Conservation (phyloP, 169 alveolate species). For the Sarcocystis neurona region DNA sequence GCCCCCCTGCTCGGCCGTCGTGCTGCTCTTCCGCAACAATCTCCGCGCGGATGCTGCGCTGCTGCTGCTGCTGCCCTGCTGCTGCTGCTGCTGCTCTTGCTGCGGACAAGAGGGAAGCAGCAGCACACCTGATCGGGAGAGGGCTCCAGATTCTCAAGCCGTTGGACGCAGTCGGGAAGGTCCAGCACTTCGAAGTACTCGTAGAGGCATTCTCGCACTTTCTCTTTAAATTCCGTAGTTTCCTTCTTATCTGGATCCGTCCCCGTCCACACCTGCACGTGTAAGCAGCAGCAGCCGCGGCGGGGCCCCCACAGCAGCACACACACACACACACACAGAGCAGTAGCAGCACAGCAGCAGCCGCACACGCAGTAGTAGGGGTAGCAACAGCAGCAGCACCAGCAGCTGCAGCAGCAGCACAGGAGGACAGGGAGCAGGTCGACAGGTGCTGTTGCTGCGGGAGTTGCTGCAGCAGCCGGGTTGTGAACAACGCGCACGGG, state of each 20-base stretch:
- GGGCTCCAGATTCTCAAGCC: conserved; percentile 42
- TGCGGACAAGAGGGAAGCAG: background rate
- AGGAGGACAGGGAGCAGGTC: too few relatives aligned
- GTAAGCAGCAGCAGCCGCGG: background rate
- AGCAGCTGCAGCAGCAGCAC: too few relatives aligned
- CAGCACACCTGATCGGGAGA: conserved; percentile 60
- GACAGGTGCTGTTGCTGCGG: too few relatives aligned
- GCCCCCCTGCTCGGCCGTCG: background rate
- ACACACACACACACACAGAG: background rate
- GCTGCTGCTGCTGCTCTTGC: too few relatives aligned
- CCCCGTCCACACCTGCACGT: conserved; percentile 60
- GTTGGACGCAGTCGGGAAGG: conserved; percentile 38
- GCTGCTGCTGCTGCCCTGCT: background rate
- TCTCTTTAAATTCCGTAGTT: conserved; percentile 44
- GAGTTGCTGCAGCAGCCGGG: too few relatives aligned
- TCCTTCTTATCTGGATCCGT: conserved; percentile 59
- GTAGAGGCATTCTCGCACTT: conserved; percentile 49
- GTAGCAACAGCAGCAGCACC: too few relatives aligned
- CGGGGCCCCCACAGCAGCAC: background rate
- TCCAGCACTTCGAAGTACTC: conserved; percentile 57
- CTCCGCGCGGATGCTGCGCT: background rate
- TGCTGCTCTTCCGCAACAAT: background rate
- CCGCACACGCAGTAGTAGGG: background rate
- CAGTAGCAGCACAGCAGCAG: too few relatives aligned
- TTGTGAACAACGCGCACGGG: too few relatives aligned